Evolutionary conservation across 371 early-diverging fungal species (phyloP).

Genomic region (Mucor piriformis): DNA sequence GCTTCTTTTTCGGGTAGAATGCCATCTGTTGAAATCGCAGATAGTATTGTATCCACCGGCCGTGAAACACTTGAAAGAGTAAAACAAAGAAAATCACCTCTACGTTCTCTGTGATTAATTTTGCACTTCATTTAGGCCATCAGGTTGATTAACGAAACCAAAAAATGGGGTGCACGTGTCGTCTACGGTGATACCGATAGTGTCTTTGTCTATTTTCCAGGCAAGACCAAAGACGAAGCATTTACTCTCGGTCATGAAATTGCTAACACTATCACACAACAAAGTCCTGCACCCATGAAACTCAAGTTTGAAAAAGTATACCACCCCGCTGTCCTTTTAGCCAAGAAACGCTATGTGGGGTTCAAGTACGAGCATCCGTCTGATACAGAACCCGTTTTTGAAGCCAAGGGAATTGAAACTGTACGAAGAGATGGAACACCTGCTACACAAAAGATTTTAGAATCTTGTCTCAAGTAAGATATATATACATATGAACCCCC

Average conservation of each 20-base stretch:
- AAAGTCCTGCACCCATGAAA: slow-evolving; percentile 80
- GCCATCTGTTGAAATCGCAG: slow-evolving; percentile 90
- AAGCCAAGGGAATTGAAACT: slow-evolving; percentile 95
- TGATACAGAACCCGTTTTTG: slow-evolving; percentile 74
- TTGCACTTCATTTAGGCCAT: slow-evolving; percentile 55
- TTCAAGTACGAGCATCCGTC: slow-evolving; percentile 70
- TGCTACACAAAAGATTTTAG: slow-evolving; percentile 77
- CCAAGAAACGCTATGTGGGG: slow-evolving; percentile 93
- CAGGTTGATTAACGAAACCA: slow-evolving; percentile 60
- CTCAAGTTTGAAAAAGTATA: slow-evolving; percentile 95
- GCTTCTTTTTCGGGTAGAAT: slow-evolving; percentile 88
- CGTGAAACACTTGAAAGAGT: slow-evolving; percentile 79
- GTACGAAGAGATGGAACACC: slow-evolving; percentile 87
- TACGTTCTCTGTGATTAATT: too few species aligned
- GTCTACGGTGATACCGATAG: slow-evolving; percentile 95
- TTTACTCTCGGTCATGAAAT: slow-evolving; percentile 82
- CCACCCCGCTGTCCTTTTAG: slow-evolving; percentile 80
- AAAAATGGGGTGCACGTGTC: slow-evolving; percentile 76
- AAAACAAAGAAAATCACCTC: not conserved
- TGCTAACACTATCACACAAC: slow-evolving; percentile 68
- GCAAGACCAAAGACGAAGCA: slow-evolving; percentile 69
- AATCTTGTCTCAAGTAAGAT: slow-evolving; percentile 71
- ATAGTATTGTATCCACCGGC: slow-evolving; percentile 87
- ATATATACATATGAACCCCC: not conserved
- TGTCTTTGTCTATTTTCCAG: slow-evolving; percentile 81